These are phyloP conservation scores for Aspergillus japonicus DNA, from an alignment of 2,329 filamentous ascomycete species.

Conservation along the genomic window DNA sequence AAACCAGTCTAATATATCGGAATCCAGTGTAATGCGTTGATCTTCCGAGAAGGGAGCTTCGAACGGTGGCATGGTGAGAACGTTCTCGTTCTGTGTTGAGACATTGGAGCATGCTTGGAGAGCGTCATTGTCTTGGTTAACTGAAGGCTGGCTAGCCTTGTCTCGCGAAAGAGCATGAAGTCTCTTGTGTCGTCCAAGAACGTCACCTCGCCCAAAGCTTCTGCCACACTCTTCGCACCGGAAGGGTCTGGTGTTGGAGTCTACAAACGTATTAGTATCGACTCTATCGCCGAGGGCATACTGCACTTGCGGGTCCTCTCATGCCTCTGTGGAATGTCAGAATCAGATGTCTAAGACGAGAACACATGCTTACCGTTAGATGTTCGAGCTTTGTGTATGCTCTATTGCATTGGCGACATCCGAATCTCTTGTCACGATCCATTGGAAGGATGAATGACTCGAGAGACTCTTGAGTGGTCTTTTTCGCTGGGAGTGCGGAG, in stretches of 20 bases:
- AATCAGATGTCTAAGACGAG: background rate
- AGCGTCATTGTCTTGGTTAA: background rate
- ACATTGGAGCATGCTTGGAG: background rate
- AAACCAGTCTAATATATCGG: conserved; percentile 19
- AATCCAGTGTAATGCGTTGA: background rate
- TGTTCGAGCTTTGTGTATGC: conserved; percentile 23
- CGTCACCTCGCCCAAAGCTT: conserved; percentile 24
- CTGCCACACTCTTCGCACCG: conserved; percentile 19
- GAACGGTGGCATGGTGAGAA: background rate
- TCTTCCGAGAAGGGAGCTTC: background rate
- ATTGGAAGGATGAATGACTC: background rate
- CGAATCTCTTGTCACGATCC: conserved; percentile 14
- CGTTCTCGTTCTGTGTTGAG: background rate
- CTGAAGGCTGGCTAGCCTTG: background rate
- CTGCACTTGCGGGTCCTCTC: conserved; percentile 5
- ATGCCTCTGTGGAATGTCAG: conserved; percentile 1
- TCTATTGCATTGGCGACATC: conserved; percentile 16
- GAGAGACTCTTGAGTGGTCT: too few relatives aligned
- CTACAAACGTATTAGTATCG: conserved; percentile 5
- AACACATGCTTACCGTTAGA: conserved; percentile 12
- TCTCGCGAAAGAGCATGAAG: conserved; percentile 14
- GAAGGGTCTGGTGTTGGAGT: conserved; percentile 22
- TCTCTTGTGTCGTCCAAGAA: conserved; percentile 19
- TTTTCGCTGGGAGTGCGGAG: background rate
- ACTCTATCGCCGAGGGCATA: background rate